phyloP scores from a whole-genome alignment of 768 basidiomycete species.

The Clitopilus hobsonii region DNA sequence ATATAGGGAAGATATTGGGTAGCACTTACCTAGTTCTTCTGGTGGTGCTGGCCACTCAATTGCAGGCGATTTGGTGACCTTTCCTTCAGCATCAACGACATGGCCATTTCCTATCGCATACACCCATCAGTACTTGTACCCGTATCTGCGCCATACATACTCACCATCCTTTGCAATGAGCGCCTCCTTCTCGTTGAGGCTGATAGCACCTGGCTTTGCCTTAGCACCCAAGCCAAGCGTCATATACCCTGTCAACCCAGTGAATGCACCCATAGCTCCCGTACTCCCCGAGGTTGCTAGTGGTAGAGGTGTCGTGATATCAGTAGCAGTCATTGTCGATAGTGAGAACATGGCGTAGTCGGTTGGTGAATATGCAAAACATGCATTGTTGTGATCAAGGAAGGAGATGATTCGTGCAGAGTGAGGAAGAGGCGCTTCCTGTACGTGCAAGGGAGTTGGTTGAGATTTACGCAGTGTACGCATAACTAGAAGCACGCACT shows the following conservation, averaged over 20 bases:
- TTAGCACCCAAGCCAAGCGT: conserved; percentile 74
- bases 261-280: conserved; percentile 71
- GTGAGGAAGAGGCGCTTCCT: conserved; percentile 85
- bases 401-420: conserved; percentile 86
- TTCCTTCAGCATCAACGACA: conserved; percentile 59
- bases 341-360: conserved; percentile 75
- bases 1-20: not conserved
- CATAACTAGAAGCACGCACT: conserved; percentile 33
- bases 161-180: conserved; percentile 78
- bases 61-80: conserved; percentile 37
- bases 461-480: not conserved
- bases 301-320: conserved; percentile 48
- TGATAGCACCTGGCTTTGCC: conserved; percentile 58
- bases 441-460: not conserved
- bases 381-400: conserved; percentile 51
- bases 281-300: conserved; percentile 34
- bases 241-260: conserved; percentile 82
- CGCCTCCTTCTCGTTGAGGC: conserved; percentile 55
- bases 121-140: conserved; percentile 3
- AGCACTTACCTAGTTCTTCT: conserved; percentile 63
- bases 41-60: conserved; percentile 79
- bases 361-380: conserved; percentile 77
- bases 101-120: conserved; percentile 55
- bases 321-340: conserved; percentile 49
- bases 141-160: conserved; percentile 17